These are phyloP conservation scores for Drechslera avenae DNA, from an alignment of 2,329 filamentous ascomycete species.

Conservation along the genomic window DNA sequence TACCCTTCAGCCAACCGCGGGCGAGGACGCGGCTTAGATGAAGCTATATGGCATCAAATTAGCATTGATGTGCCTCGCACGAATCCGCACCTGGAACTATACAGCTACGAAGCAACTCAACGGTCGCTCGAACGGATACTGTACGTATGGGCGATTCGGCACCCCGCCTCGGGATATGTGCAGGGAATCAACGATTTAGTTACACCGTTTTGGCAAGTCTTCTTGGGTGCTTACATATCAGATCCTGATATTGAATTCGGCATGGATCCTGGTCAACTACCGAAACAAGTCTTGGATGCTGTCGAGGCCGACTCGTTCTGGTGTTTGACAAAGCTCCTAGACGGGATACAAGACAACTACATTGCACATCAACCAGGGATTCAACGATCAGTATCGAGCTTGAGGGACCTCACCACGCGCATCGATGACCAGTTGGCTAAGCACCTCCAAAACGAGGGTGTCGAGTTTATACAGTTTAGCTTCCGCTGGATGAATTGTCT, in stretches of 20 bases:
- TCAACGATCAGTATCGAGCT: constrained; percentile 85
- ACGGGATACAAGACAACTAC: constrained; percentile 98
- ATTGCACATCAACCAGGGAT: constrained; percentile 98
- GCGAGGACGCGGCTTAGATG: constrained; percentile 79
- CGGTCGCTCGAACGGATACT: constrained; percentile 90
- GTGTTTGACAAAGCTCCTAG: constrained; percentile 97
- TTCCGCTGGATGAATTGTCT: constrained; percentile 99
- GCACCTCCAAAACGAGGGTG: constrained; percentile 86
- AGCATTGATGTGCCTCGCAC: constrained; percentile 97
- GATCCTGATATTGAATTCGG: constrained; percentile 88
- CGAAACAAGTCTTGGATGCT: constrained; percentile 87
- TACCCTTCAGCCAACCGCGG: constrained; percentile 59
- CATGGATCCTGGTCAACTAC: constrained; percentile 96
- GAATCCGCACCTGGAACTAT: constrained; percentile 93
- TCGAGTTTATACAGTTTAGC: constrained; percentile 99
- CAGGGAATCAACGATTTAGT: constrained; percentile 99
- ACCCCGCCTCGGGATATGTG: constrained; percentile 96
- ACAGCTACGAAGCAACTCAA: constrained; percentile 95
- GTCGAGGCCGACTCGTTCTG: constrained; percentile 98
- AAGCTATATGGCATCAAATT: constrained; percentile 99
- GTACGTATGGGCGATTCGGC: constrained; percentile 96
- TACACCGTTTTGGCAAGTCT: constrained; percentile 97
- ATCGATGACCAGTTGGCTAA: constrained; percentile 85
- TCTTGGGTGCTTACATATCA: constrained; percentile 92
- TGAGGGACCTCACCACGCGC: constrained; percentile 86